Evolutionary conservation across 2,329 filamentous ascomycete genomes (phyloP), one percentile per base, ranked within the genome.

Genomic region (Venturia oleaginea): DNA sequence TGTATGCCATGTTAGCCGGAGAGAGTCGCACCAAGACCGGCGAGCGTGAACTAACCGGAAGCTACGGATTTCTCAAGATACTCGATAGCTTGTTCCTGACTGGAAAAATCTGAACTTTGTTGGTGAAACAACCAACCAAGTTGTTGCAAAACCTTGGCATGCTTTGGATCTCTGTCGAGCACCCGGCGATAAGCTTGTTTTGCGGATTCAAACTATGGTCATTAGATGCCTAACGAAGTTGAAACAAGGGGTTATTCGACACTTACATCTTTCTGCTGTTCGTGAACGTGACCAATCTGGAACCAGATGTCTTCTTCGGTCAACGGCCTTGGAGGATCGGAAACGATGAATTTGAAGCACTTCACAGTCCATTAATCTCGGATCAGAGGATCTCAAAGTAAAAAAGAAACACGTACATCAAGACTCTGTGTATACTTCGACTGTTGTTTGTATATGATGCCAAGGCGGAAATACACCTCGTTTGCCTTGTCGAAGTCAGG

Each of bases 291-390:
- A 32, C 94, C 94, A 72, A 99, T 97, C 76, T 99, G 94, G 80
- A 99, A 99, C 93, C 93, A 97, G 66, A 99, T 99, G 71, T 99
- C 94, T 76, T 97, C 93, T 75, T 97, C 92, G 0, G 92, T 97
- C 70, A 99, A 77, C 2, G 94, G 94, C 4, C 91, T 87, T 3
- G 94, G 94, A 34, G 94, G 93, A 63, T 96, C 92, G 69, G 85
- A 89, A 68, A 97, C 92, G 69, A 99, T 99, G 74, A 96, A 97
- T 77, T 94, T 94, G 80, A 99, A 99, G 80, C 94, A 97, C 91
- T 97, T 62, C n/a, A 24, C 1, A n/a, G 24, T 22, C 17, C 59
- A 30, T 67, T 17, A 67, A 62, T 46, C 30, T 19, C 34, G 27
- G 11, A 3, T 42, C 17, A 24, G 10, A 13, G 48, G 7, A 10